Evolutionary conservation across 768 basidiomycete genomes (phyloP), one percentile per base, ranked within the genome.

Genomic region (Strobilomyces echinocephalus): DNA sequence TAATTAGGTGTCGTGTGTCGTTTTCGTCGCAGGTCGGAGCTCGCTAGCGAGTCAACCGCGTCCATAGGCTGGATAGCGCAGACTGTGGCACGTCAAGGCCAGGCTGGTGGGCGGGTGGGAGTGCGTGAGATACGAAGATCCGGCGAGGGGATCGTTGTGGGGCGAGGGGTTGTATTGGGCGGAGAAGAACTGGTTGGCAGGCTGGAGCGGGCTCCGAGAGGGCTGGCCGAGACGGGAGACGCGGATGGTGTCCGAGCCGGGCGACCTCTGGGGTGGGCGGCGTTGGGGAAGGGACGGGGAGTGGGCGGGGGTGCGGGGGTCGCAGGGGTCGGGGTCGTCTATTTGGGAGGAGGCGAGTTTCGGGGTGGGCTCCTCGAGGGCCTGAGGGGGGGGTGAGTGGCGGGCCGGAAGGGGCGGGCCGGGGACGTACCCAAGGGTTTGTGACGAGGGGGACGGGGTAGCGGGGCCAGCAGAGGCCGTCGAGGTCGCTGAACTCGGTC

Each of bases 401-500:
- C 9, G 38, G 24, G 6, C 7, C 36, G 3, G 63, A 33, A 45
- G 51, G 51, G 47, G 35, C 26, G 5, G 24, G 21, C 4, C 15
- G n/a, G 20, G 34, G 20, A 60, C 64, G 5, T 44, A 70, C 69
- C 61, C 61, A 62, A 7, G 64, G 54, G 36, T 61, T 63, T 20
- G 56, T 69, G 20, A 59, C 64, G 44, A 60, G 54, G 5, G 66
- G 67, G 8, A 72, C 69, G 5, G 71, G 69, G 28, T 70, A 66
- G 42, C 69, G 70, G 16, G 74, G 65, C 82, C 81, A 81, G 35
- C 75, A 73, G 34, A 81, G 66, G 0, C 83, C 83, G 50, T 84
- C 83, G 15, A 84, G 73, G 64, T 84, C 83, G 51, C 74, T 72
- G 60, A 83, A 84, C 57, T 84, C 82, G 8, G 77, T 77, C 56